These are phyloP conservation scores for Amanita molliuscula DNA, from an alignment of 768 basidiomycete genomes.

Conservation along the genomic window DNA sequence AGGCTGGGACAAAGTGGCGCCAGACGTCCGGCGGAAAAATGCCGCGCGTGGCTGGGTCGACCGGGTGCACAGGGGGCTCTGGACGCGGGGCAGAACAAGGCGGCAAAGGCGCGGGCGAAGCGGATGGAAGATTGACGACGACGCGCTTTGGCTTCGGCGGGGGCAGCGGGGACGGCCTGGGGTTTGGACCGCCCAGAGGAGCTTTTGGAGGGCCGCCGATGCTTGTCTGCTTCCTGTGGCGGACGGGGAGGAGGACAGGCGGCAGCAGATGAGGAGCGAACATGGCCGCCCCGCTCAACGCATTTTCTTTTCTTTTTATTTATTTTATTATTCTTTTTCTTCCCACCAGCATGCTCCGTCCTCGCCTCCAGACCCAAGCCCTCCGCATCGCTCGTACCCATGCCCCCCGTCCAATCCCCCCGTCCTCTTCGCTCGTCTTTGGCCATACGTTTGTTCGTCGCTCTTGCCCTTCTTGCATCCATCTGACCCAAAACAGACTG, in stretches of 20 bases:
- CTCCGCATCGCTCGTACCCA: slow-evolving; percentile 38
- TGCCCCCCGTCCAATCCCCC: slow-evolving; percentile 52
- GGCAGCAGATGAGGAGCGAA: slow-evolving; percentile 32
- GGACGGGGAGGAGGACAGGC: slow-evolving; percentile 26
- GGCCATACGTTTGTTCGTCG: slow-evolving; percentile 73
- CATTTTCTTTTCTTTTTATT: slow-evolving; percentile 12
- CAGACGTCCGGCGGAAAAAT: slow-evolving; percentile 56
- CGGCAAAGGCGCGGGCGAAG: neutral
- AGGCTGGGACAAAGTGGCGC: slow-evolving; percentile 47
- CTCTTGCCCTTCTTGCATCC: neutral
- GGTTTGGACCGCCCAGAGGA: slow-evolving; percentile 66
- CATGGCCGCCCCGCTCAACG: slow-evolving; percentile 26
- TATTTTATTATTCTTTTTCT: neutral
- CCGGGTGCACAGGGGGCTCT: slow-evolving; percentile 12
- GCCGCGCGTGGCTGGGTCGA: slow-evolving; percentile 36
- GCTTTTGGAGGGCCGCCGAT: slow-evolving; percentile 88
- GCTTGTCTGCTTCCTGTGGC: slow-evolving; percentile 61
- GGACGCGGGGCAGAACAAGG: neutral
- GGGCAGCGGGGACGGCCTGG: slow-evolving; percentile 66
- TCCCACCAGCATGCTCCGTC: neutral
- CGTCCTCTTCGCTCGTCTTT: slow-evolving; percentile 62
- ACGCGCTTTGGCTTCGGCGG: slow-evolving; percentile 58
- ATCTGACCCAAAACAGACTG: slow-evolving; percentile 37
- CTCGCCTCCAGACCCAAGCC: slow-evolving; percentile 32
- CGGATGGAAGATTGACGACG: slow-evolving; percentile 65